Percentiles rank a stretch among this genome's conserved stretches.
These are phyloP conservation scores for Secale cereale DNA, from an alignment of 176 grass and related monocot species.

Conservation along the genomic window DNA sequence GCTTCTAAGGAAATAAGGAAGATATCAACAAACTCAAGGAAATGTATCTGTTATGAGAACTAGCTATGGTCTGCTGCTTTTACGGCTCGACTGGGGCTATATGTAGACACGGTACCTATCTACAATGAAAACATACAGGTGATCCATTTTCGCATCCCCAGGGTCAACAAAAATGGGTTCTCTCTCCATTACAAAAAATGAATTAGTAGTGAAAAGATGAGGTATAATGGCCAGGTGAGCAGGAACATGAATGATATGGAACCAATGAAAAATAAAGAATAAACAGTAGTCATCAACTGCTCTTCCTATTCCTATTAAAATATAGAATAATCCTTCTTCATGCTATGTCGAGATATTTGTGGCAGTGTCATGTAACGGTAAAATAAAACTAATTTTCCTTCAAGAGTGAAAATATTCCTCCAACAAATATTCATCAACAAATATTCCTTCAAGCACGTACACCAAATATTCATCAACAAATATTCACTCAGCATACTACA, in stretches of 20 bases:
- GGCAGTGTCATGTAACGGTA: not conserved
- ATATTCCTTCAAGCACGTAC: not conserved
- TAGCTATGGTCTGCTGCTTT: not conserved
- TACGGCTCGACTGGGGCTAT: not conserved
- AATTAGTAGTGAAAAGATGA: not conserved
- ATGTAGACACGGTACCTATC: not conserved
- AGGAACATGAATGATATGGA: not conserved
- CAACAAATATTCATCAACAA: constrained; percentile 2
- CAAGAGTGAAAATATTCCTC: too few relatives aligned
- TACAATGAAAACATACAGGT: not conserved
- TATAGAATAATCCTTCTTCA: not conserved
- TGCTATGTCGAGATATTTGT: not conserved
- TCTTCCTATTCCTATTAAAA: not conserved
- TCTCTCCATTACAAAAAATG: not conserved
- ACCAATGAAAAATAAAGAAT: not conserved
- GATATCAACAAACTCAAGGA: not conserved
- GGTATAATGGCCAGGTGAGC: too few relatives aligned
- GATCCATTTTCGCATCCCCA: not conserved
- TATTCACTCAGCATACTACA: too few relatives aligned
- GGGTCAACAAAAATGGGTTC: not conserved
- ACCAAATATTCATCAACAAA: constrained; percentile 2
- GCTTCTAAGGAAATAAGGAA: not conserved
- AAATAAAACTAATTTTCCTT: not conserved
- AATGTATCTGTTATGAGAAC: not conserved
- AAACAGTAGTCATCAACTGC: not conserved